Percentiles rank a stretch among this genome's conserved stretches.
These are phyloP conservation scores for Stentor roeselii DNA, from an alignment of 73 alveolate genomes.

Conservation along the genomic window DNA sequence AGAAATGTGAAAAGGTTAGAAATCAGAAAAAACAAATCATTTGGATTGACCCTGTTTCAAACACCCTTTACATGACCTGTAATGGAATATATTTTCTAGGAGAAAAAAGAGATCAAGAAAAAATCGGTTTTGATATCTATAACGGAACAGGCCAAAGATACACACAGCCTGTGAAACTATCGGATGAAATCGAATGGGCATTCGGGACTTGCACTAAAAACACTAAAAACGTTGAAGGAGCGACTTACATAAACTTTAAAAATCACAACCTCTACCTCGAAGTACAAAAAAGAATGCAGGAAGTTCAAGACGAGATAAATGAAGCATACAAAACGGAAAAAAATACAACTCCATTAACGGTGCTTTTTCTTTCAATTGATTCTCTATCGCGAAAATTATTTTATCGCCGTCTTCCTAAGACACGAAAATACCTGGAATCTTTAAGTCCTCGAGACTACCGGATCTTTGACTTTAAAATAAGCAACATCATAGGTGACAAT, in stretches of 20 bases:
- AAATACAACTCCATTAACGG: conserved; percentile 24
- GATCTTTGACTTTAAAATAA: conserved; percentile 18
- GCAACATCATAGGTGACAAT: conserved; percentile 4
- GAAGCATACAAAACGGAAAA: not conserved
- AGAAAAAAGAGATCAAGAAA: not conserved
- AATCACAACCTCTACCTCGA: not conserved
- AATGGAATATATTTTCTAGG: not conserved
- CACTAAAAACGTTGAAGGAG: not conserved
- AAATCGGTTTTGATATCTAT: not conserved
- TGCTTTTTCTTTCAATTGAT: not conserved
- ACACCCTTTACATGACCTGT: not conserved
- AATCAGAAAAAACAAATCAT: not conserved
- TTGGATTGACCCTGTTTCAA: not conserved
- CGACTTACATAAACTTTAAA: not conserved
- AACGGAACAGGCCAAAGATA: not conserved
- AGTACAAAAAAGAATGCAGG: not conserved
- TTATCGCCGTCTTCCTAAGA: conserved; percentile 24
- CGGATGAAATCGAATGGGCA: not conserved
- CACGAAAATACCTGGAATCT: not conserved
- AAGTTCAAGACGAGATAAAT: not conserved
- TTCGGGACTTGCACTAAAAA: not conserved
- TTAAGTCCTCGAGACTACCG: not conserved
- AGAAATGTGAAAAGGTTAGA: not conserved
- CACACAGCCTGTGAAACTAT: conserved; percentile 16
- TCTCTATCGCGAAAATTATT: conserved; percentile 25